These are phyloP conservation scores for Cochlearia excelsa DNA, from an alignment of 345 rosid genomes.

Conservation along the genomic window DNA sequence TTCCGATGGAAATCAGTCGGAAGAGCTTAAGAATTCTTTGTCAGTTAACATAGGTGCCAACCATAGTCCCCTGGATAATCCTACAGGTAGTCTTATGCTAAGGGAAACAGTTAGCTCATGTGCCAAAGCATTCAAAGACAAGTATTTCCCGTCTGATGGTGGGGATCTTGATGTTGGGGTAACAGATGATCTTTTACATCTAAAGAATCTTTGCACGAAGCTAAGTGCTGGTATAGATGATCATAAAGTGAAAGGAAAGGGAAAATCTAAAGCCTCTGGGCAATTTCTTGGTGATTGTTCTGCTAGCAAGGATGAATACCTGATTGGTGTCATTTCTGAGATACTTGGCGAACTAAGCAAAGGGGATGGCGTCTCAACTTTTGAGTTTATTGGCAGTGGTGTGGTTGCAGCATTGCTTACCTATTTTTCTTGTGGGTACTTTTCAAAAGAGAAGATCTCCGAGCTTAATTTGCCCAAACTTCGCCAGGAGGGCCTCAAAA, in stretches of 20 bases:
- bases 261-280: conserved; percentile 78
- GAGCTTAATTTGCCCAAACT: conserved; percentile 76
- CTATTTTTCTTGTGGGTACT: conserved; percentile 86
- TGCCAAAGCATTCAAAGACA: conserved; percentile 91
- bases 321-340: conserved; percentile 73
- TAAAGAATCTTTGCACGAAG: conserved; percentile 80
- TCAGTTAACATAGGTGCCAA: conserved; percentile 60
- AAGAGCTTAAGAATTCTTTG: conserved; percentile 60
- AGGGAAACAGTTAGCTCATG: conserved; percentile 70
- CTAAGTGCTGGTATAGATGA: conserved; percentile 75
- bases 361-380: conserved; percentile 98
- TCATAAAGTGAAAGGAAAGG: conserved; percentile 79
- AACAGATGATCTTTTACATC: conserved; percentile 82
- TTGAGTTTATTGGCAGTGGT: conserved; percentile 98
- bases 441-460: conserved; percentile 76
- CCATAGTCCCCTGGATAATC: conserved; percentile 62
- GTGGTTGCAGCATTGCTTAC: conserved; percentile 90
- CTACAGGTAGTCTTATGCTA: conserved; percentile 60
- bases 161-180: conserved; percentile 83
- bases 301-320: conserved; percentile 73
- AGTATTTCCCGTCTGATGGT: conserved; percentile 71
- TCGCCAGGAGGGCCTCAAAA: conserved; percentile 73
- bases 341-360: conserved; percentile 81
- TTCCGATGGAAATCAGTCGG: conserved; percentile 60
- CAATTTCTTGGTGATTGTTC: conserved; percentile 51